Evolutionary conservation across 495 filamentous ascomycete genomes (phyloP).

Genomic region (Lasiosphaeria miniovina): DNA sequence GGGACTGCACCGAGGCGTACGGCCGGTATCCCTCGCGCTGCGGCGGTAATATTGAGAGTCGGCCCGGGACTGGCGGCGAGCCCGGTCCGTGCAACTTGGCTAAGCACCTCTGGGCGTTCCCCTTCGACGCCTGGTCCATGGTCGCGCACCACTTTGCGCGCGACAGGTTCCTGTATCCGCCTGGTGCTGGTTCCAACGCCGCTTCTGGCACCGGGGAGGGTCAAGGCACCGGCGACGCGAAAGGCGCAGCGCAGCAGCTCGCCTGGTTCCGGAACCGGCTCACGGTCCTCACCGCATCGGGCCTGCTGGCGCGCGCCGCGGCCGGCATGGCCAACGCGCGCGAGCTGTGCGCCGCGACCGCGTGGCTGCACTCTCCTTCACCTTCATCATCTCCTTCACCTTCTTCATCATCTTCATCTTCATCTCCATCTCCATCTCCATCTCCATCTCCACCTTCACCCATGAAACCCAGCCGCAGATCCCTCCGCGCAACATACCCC

Average conservation of each 20-base stretch:
- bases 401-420: background rate
- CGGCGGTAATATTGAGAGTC: conserved; percentile 16
- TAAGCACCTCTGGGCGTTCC: conserved; percentile 45
- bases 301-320: background rate
- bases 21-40: conserved; percentile 31
- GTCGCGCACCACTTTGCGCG: conserved; percentile 33
- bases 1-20: conserved; percentile 48
- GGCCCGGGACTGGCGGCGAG: no score
- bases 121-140: conserved; percentile 46
- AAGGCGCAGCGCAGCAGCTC: no score
- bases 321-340: background rate
- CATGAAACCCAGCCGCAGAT: background rate
- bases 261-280: background rate
- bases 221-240: no score
- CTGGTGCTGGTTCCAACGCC: no score
- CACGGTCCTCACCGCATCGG: background rate
- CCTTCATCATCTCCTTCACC: background rate
- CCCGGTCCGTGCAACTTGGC: conserved; percentile 33
- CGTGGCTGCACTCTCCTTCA: background rate
- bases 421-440: background rate
- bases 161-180: conserved; percentile 29
- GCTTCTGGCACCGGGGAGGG: no score
- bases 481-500: no score
- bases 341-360: background rate
- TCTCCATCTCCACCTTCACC: background rate